Evolutionary conservation across 371 early-diverging fungal species (phyloP).

Genomic region (Coemansia sp.): DNA sequence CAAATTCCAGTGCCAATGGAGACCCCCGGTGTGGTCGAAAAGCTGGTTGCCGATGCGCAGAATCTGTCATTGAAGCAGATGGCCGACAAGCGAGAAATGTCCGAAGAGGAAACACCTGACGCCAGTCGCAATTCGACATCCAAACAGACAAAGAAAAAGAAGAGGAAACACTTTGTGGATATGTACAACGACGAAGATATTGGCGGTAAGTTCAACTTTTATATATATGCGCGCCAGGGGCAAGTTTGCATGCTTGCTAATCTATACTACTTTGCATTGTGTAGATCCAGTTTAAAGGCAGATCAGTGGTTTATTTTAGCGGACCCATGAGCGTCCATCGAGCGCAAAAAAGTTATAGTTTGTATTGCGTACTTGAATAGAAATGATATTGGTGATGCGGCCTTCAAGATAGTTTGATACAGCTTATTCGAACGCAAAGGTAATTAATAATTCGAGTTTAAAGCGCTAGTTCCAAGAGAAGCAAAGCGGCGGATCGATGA

Average conservation of each 20-base stretch:
- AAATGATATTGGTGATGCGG: too few relatives aligned
- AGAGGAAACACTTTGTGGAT: constrained; percentile 4
- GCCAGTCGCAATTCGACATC: background rate
- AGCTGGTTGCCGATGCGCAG: background rate
- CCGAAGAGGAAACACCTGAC: background rate
- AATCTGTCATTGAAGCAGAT: background rate
- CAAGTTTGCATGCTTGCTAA: too few relatives aligned
- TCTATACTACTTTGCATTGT: too few relatives aligned
- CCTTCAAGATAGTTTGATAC: too few relatives aligned
- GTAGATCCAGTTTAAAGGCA: too few relatives aligned
- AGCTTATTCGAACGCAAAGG: too few relatives aligned
- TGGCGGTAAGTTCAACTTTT: constrained; percentile 2
- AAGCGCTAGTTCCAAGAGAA: constrained; percentile 6
- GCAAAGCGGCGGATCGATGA: constrained; percentile 21
- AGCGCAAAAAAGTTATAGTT: too few relatives aligned
- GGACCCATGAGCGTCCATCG: too few relatives aligned
- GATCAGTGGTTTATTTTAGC: too few relatives aligned
- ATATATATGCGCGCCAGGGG: too few relatives aligned
- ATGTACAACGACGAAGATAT: constrained; percentile 21
- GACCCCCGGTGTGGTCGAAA: constrained; percentile 1
- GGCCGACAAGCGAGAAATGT: background rate
- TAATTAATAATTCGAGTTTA: too few relatives aligned
- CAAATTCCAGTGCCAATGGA: constrained; percentile 1
- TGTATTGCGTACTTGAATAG: too few relatives aligned
- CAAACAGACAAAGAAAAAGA: background rate